Percentiles rank a stretch among this genome's conserved stretches.
Conservation (phyloP, 1,284 basidiomycete genomes). For the Cryptococcus sp. region DNA sequence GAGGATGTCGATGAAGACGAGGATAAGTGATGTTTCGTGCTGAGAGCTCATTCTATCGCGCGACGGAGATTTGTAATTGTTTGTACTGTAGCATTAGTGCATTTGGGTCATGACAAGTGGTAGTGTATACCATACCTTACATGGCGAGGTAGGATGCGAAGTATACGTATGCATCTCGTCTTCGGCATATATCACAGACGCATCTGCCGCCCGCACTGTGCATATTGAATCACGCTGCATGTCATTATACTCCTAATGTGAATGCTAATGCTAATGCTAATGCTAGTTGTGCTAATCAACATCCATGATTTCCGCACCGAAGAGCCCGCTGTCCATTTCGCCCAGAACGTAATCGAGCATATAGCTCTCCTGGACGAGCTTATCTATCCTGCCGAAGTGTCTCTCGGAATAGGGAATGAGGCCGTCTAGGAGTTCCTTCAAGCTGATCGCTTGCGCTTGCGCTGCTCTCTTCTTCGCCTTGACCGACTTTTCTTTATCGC, state of each 20-base stretch:
- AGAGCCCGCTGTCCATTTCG: slow-evolving; percentile 76
- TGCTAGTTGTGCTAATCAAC: slow-evolving; percentile 23
- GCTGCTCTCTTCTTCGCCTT: slow-evolving; percentile 5
- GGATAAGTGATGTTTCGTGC: too few relatives aligned
- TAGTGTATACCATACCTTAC: too few relatives aligned
- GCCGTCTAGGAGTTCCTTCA: slow-evolving; percentile 78
- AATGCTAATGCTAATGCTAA: neutral
- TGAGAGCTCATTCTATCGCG: too few relatives aligned
- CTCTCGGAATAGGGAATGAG: slow-evolving; percentile 92
- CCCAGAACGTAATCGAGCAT: slow-evolving; percentile 87
- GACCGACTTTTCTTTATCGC: slow-evolving; percentile 19
- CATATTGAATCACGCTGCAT: neutral
- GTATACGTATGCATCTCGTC: too few relatives aligned
- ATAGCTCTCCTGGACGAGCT: slow-evolving; percentile 87
- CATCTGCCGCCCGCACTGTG: too few relatives aligned
- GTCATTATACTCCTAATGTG: neutral
- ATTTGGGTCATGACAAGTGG: too few relatives aligned
- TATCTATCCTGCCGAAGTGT: slow-evolving; percentile 81
- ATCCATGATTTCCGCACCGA: slow-evolving; percentile 46
- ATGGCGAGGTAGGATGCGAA: too few relatives aligned
- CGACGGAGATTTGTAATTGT: too few relatives aligned
- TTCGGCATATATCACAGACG: too few relatives aligned
- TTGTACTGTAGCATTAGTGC: too few relatives aligned
- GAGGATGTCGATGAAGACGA: neutral
- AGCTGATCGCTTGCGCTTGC: slow-evolving; percentile 27